These are phyloP conservation scores for Plasmodium inui DNA, from an alignment of 169 alveolate genomes.

Conservation along the genomic window DNA sequence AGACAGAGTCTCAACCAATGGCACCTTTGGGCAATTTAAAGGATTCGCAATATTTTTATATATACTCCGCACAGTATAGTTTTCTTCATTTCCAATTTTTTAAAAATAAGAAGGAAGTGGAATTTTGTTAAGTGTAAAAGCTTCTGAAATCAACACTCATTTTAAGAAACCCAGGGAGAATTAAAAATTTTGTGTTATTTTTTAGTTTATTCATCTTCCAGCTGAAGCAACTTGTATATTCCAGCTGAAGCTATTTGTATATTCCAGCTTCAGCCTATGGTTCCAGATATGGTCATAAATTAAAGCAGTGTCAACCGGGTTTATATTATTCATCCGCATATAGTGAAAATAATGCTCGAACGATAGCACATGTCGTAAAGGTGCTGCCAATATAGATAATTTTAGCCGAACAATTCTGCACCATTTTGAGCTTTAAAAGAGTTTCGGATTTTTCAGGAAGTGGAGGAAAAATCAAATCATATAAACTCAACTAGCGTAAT, in stretches of 20 bases:
- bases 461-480: neutral
- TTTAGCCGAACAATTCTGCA: neutral
- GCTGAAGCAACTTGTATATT: neutral
- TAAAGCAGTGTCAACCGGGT: neutral
- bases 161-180: neutral
- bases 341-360: neutral
- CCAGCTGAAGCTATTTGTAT: no score
- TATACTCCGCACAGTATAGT: neutral
- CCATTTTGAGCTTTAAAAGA: neutral
- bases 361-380: neutral
- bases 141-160: neutral
- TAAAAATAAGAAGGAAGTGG: neutral
- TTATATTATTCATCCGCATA: neutral
- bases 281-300: neutral
- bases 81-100: neutral
- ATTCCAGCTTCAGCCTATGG: neutral
- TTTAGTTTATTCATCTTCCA: neutral
- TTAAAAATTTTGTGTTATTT: neutral
- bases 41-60: neutral
- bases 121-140: neutral
- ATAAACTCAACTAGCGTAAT: neutral
- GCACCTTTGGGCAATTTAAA: neutral
- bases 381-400: neutral
- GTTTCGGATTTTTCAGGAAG: neutral
- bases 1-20: no score